Percentiles rank a stretch among this genome's conserved stretches.
phyloP scores from a whole-genome alignment of 768 basidiomycete genomes.

The Trametes coccinea region DNA sequence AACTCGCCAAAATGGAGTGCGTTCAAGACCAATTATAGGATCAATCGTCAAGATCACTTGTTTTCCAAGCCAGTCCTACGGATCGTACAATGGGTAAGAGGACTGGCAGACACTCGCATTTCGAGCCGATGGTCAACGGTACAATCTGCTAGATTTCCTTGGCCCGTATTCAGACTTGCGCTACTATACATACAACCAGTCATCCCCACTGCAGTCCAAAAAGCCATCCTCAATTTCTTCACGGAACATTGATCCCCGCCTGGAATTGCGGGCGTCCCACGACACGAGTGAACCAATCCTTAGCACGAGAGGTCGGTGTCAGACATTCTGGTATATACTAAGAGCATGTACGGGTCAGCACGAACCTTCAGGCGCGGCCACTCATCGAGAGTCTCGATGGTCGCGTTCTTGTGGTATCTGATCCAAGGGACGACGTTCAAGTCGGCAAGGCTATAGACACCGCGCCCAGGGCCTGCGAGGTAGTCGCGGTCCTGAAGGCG shows the following conservation, averaged over 20 bases:
- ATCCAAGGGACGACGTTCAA: slow-evolving; percentile 72
- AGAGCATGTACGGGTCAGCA: neutral
- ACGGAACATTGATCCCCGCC: slow-evolving; percentile 21
- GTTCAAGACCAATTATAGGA: neutral
- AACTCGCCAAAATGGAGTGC: too few relatives aligned
- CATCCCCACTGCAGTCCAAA: neutral
- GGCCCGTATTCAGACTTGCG: too few relatives aligned
- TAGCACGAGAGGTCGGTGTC: neutral
- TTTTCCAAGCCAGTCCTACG: too few relatives aligned
- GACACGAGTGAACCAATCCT: slow-evolving; percentile 44
- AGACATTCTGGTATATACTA: neutral
- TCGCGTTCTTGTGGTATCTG: slow-evolving; percentile 44
- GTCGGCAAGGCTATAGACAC: slow-evolving; percentile 74
- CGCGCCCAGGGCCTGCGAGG: slow-evolving; percentile 70
- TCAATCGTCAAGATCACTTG: neutral
- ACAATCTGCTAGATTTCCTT: too few relatives aligned
- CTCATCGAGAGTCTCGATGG: slow-evolving; percentile 57
- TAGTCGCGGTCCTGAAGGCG: slow-evolving; percentile 72
- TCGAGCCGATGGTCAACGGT: too few relatives aligned
- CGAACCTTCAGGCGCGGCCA: slow-evolving; percentile 63
- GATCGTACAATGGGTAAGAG: too few relatives aligned
- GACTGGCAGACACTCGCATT: too few relatives aligned
- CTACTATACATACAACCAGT: too few relatives aligned
- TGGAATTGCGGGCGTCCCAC: too few relatives aligned
- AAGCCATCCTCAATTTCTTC: neutral